Base-by-base conservation (phyloP, 139 green algal genomes). In the Chlorella sorokiniana region DNA sequence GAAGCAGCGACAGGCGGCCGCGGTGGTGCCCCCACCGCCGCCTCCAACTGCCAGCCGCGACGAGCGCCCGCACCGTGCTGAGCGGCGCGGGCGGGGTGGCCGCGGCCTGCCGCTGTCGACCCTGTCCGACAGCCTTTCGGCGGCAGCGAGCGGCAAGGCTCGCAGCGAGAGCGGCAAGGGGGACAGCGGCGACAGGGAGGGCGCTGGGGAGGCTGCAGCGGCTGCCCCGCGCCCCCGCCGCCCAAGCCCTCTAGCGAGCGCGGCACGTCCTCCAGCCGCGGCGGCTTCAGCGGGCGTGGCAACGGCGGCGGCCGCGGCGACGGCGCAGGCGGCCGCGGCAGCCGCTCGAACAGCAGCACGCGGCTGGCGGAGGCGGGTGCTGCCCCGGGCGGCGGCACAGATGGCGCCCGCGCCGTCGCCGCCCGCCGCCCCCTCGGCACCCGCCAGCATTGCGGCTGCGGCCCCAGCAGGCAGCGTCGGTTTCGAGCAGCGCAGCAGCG, bases 1-100 rank as follows among this genome's bases (percentile, higher is more conserved):
- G 56, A 88, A 93, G 84, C 59, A 76, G 44, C 65, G 63, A 59
- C 67, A 69, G 77, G 62, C 77, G 44, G 31, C 45, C 25, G 44
- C 14, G 65, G 41, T 62, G 59, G 59, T 63, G 85, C 82, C 52
- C 75, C 77, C 54, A 59, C 73, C 78, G 78, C 75, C 69, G 81
- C 81, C 35, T 9, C 78, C 27, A 10, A 23, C 65, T 7, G 59
- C 61, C 42, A 40, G 40, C 33, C 38, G 16, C 27, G 44, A 75
- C 51, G 61, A 71, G 40, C 38, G 71, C 25, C 52, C 56, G 27
- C 79, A 29, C 65, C 29, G 88, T 42, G 29, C 64, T 37, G 35
- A 54, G 65, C 80, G 37, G 68, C 29, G 6, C 29, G 33, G 18
- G 62, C 41, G 52, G 54, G 45, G 62, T 56, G 52, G 69, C 42